Evolutionary conservation across 106 monocot species (phyloP).

Genomic region (Dendrobium huoshanense): DNA sequence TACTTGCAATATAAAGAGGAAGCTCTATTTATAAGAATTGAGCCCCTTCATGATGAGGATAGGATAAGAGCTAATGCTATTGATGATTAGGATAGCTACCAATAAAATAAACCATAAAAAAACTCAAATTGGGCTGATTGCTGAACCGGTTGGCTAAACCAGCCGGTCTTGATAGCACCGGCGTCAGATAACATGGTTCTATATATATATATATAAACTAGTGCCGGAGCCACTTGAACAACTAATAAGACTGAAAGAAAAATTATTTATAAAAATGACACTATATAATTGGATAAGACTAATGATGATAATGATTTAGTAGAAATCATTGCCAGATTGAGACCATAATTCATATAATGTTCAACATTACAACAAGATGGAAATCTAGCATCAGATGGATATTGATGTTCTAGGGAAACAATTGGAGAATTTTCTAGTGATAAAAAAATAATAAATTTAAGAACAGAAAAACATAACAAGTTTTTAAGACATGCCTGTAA

Average conservation of each 20-base stretch:
- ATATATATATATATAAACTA: no score
- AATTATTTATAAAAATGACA: neutral
- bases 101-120: no score
- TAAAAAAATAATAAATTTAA: neutral
- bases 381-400: neutral
- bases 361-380: neutral
- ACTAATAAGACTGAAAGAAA: neutral
- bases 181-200: no score
- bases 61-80: no score
- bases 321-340: neutral
- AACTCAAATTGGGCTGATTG: no score
- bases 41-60: no score
- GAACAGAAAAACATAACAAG: neutral
- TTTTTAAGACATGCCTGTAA: constrained; percentile 36
- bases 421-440: neutral
- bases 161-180: no score
- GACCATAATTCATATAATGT: neutral
- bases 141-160: no score
- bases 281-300: neutral
- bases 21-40: no score
- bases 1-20: no score
- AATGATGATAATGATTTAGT: neutral
- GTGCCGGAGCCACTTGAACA: neutral
- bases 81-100: no score
- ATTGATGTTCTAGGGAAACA: neutral